phyloP scores from a whole-genome alignment of 2,329 filamentous ascomycete species.

The Aureobasidium sp. region DNA sequence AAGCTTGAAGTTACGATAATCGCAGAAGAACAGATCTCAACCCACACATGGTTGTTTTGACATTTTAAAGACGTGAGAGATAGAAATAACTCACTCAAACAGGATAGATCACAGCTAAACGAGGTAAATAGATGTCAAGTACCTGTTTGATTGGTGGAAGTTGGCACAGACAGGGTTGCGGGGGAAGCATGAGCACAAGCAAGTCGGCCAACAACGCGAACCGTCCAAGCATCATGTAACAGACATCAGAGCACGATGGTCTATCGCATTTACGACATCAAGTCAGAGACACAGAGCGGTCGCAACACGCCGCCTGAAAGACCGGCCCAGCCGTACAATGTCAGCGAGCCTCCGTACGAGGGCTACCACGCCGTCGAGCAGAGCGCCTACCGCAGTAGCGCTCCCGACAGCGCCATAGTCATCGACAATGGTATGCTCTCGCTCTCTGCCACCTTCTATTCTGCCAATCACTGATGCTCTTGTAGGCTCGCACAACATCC shows the following conservation, averaged over 20 bases:
- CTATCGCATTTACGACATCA: slow-evolving; percentile 29
- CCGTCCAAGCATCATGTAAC: background rate
- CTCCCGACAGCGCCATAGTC: slow-evolving; percentile 65
- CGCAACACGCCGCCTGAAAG: slow-evolving; percentile 43
- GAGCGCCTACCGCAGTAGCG: slow-evolving; percentile 66
- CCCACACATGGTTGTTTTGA: background rate
- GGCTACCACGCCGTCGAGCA: slow-evolving; percentile 51
- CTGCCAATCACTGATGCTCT: background rate
- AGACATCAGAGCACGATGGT: slow-evolving; percentile 25
- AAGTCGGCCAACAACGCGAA: background rate
- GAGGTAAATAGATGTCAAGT: background rate
- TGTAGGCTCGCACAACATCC: slow-evolving; percentile 75
- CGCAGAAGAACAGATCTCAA: too few relatives aligned
- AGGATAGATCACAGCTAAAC: background rate
- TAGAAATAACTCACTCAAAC: background rate
- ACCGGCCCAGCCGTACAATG: slow-evolving; percentile 40
- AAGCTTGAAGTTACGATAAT: too few relatives aligned
- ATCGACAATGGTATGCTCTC: slow-evolving; percentile 81
- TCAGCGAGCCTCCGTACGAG: slow-evolving; percentile 55
- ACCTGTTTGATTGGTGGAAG: background rate
- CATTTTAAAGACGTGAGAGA: background rate
- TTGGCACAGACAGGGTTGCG: background rate
- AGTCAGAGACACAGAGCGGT: background rate
- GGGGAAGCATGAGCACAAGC: background rate
- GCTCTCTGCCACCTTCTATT: background rate